Conservation (phyloP, 169 alveolate genomes). For the Eimeria maxima region DNA sequence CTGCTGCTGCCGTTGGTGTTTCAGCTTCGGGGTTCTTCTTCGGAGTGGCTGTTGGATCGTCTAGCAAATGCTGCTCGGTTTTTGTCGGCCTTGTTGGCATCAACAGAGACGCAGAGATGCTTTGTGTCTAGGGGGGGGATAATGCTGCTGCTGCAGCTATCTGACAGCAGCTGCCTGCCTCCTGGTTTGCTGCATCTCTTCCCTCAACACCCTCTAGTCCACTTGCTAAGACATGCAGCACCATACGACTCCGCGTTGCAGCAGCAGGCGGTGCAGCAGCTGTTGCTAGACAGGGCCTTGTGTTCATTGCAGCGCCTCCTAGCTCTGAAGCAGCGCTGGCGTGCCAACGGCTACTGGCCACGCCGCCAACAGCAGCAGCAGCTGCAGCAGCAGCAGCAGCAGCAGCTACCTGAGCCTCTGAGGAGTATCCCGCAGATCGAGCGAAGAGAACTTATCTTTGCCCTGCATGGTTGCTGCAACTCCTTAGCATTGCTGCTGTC, state of each 20-base stretch:
- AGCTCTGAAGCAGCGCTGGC: slow-evolving; percentile 68
- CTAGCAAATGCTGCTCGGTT: slow-evolving; percentile 69
- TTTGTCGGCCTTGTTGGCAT: slow-evolving; percentile 40
- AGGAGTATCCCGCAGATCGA: background rate
- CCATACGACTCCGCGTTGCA: slow-evolving; percentile 72
- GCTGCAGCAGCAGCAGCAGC: slow-evolving; percentile 28
- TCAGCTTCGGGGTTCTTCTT: slow-evolving; percentile 67
- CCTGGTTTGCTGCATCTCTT: slow-evolving; percentile 71
- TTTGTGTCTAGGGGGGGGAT: slow-evolving; percentile 75
- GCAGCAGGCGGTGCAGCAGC: slow-evolving; percentile 80
- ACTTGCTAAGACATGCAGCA: slow-evolving; percentile 73
- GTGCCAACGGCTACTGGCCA: slow-evolving; percentile 3
- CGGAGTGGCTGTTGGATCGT: slow-evolving; percentile 72
- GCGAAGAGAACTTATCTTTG: slow-evolving; percentile 9
- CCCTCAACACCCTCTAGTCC: slow-evolving; percentile 77
- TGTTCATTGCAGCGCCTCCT: slow-evolving; percentile 66
- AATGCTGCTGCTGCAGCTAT: slow-evolving; percentile 67
- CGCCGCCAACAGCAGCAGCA: background rate
- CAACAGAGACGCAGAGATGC: slow-evolving; percentile 62
- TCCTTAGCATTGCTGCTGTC: slow-evolving; percentile 50
- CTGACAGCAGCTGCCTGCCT: slow-evolving; percentile 72
- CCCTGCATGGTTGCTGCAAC: slow-evolving; percentile 68
- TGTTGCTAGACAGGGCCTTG: slow-evolving; percentile 51
- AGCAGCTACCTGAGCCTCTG: slow-evolving; percentile 8
- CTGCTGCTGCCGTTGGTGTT: background rate